A percentile compares a stretch with the other conserved stretches of the same genome.
Evolutionary conservation across 1,284 basidiomycete genomes (phyloP).

Genomic region (Peniophora sp.): DNA sequence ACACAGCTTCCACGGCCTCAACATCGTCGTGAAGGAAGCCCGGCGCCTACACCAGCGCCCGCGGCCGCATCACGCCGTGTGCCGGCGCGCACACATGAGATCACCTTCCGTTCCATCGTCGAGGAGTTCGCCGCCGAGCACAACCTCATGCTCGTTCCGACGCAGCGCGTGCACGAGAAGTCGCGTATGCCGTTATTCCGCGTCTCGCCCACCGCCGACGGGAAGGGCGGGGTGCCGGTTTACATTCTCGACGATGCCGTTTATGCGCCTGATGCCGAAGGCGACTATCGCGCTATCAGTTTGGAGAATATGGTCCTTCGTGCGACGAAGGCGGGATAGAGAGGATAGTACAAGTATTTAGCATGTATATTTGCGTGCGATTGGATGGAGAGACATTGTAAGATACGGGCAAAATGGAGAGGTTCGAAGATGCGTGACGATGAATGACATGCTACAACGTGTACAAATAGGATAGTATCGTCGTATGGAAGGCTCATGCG

Average conservation of each 20-base stretch:
- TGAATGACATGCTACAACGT: too few species aligned
- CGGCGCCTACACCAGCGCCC: constrained; percentile 17
- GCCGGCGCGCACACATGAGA: constrained; percentile 54
- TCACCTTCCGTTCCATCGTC: constrained; percentile 87
- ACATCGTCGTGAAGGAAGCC: constrained; percentile 27
- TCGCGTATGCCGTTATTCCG: constrained; percentile 85
- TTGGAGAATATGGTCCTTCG: constrained; percentile 66
- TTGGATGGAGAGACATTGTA: too few species aligned
- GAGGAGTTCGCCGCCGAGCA: constrained; percentile 80
- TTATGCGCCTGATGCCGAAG: constrained; percentile 57
- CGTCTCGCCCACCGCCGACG: constrained; percentile 71
- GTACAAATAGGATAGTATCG: too few species aligned
- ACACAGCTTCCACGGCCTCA: constrained; percentile 61
- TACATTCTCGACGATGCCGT: constrained; percentile 87
- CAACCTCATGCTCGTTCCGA: constrained; percentile 85
- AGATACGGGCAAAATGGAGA: too few species aligned
- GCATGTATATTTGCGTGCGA: too few species aligned
- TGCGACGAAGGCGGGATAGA: constrained; percentile 25
- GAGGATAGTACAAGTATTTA: too few species aligned
- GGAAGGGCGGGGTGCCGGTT: constrained; percentile 76
- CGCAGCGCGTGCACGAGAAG: constrained; percentile 71
- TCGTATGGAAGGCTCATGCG: too few species aligned
- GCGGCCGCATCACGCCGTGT: constrained; percentile 23
- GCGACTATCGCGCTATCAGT: constrained; percentile 51
- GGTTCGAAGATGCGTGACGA: too few species aligned